Percentiles rank a stretch among this genome's conserved stretches.
Conservation (phyloP, 2,329 filamentous ascomycete species). For the Fusarium sp. region DNA sequence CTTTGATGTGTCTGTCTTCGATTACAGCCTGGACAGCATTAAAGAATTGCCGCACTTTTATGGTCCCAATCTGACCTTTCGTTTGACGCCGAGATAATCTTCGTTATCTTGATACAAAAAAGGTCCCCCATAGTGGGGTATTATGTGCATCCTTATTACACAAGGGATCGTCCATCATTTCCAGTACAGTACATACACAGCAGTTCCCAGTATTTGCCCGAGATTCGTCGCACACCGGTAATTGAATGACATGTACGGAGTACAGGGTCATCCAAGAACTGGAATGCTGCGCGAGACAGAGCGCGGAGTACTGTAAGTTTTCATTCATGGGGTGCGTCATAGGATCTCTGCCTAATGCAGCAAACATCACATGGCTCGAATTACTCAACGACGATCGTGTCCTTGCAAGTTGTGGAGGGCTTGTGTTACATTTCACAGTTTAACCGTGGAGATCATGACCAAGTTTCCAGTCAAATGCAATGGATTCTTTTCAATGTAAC, state of each 20-base stretch:
- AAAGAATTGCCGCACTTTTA: conserved; percentile 12
- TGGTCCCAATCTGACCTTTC: not conserved
- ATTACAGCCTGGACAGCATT: not conserved
- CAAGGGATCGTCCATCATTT: not conserved
- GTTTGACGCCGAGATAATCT: not conserved
- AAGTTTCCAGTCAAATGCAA: conserved; percentile 2
- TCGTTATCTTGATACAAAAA: not conserved
- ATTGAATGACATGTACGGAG: not conserved
- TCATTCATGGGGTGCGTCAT: conserved; percentile 1
- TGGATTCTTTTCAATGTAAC: not conserved
- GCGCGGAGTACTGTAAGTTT: not conserved
- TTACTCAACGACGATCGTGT: not conserved
- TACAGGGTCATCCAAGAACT: not conserved
- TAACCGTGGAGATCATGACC: not conserved
- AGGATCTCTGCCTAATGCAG: not conserved
- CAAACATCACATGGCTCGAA: conserved; percentile 7
- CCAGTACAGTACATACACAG: conserved; percentile 3
- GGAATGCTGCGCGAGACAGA: not conserved
- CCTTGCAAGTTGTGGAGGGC: not conserved
- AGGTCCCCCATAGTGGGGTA: not conserved
- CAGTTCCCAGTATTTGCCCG: not conserved
- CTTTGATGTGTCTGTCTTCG: not conserved
- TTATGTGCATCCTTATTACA: not conserved
- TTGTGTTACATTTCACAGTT: conserved; percentile 14
- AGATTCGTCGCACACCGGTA: conserved; percentile 10